Evolutionary conservation across 371 early-diverging fungal species (phyloP), one percentile per base, ranked within the genome.

Genomic region (Apophysomyces elegans): DNA sequence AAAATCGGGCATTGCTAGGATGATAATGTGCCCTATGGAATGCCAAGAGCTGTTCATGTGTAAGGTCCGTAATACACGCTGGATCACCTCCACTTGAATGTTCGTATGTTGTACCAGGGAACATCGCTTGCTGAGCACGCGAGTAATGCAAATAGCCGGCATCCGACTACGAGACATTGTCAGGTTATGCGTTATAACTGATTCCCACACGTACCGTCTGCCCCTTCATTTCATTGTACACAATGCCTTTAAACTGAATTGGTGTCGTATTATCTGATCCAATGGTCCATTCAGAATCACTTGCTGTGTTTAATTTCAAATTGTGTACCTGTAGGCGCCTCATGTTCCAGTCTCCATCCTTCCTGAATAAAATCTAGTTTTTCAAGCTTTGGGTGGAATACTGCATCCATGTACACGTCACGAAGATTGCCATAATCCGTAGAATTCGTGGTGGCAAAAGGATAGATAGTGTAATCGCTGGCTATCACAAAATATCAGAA

Each of bases 201-300:
- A 16, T 38, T 41, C 57, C 14, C 7, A 56, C 35, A 59, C 75
- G 65, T 84, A 87, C 88, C 71, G 92, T 86, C 62, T 88, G 91
- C 8, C 98, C 98, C 82, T 98, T 98, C 98, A 98, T 98, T 69
- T 98, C 98, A 75, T 97, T 98, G 75, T 93, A 98, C 4, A 98
- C 98, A 38, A 98, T 93, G 36, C 98, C 98, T 67, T 96, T 96
- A 73, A 97, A 83, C 41, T 82, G 80, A 62, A 86, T 84, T 7
- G 86, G 85, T 4, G 84, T 81, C 7, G 59, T 66, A 2, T 75
- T 63, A 74, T 88, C 87, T 84, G 64, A 13, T 7, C 13, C 38
- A 26, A 38, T 5, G 3, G 38, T 12, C 21, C 6, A 14, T 16
- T 9, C 18, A 2, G n/a, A 57, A 12, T 44, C 21, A 21, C 41